These are phyloP conservation scores for Mycena haematopus DNA, from an alignment of 768 basidiomycete genomes.

Conservation along the genomic window DNA sequence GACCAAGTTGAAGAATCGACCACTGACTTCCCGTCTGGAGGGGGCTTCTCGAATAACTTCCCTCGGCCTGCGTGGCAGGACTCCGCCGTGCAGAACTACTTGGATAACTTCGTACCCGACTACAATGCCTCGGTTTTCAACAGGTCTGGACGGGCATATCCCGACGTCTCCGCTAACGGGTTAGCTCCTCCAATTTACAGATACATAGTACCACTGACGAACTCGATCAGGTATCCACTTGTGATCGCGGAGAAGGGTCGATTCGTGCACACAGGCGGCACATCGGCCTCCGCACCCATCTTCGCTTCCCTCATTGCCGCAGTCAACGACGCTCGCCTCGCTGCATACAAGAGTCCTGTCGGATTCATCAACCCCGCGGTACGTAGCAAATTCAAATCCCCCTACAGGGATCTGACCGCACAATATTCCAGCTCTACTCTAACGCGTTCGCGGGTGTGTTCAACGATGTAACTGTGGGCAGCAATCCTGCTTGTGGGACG, in stretches of 20 bases:
- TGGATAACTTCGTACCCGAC: conserved; percentile 24
- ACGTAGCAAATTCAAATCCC: background rate
- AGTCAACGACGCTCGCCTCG: conserved; percentile 50
- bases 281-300: conserved; percentile 50
- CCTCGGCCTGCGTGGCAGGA: conserved; percentile 35
- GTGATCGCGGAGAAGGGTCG: conserved; percentile 13
- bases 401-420: background rate
- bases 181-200: background rate
- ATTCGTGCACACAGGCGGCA: conserved; percentile 40
- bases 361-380: conserved; percentile 49
- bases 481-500: too few species aligned
- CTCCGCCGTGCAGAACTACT: conserved; percentile 30
- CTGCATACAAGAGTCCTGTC: conserved; percentile 37
- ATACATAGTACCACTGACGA: background rate
- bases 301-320: conserved; percentile 52
- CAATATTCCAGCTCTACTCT: conserved; percentile 10
- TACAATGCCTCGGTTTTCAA: conserved; percentile 24
- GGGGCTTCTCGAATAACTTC: conserved; percentile 38
- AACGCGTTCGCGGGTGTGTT: conserved; percentile 7
- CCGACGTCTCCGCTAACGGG: conserved; percentile 33
- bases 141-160: conserved; percentile 30
- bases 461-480: conserved; percentile 6
- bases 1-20: conserved; percentile 17
- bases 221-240: conserved; percentile 4
- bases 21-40: conserved; percentile 28